Evolutionary conservation across 768 basidiomycete genomes (phyloP).

Genomic region (Tricholoma hemisulphureum): DNA sequence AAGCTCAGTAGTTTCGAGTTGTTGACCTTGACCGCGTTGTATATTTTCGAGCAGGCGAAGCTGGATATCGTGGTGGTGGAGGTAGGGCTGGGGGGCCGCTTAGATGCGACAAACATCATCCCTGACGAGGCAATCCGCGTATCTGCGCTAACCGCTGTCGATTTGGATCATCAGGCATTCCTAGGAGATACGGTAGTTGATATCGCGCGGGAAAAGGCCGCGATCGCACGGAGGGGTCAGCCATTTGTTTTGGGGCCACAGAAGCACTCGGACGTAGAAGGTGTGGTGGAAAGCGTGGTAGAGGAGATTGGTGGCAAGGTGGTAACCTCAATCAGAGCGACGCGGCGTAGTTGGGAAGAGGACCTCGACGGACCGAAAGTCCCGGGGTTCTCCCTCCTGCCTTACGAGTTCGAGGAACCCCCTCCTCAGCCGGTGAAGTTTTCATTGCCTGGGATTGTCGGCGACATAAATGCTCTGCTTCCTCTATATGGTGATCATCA

Average conservation of each 20-base stretch:
- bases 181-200: constrained; percentile 71
- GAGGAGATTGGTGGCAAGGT: constrained; percentile 42
- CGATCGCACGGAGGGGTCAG: constrained; percentile 63
- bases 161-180: constrained; percentile 91
- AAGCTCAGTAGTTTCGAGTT: constrained; percentile 78
- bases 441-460: constrained; percentile 41
- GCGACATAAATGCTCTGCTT: constrained; percentile 48
- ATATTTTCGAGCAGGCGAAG: constrained; percentile 63
- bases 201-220: constrained; percentile 83
- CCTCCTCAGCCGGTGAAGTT: constrained; percentile 43
- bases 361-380: constrained; percentile 32
- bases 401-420: constrained; percentile 33
- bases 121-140: constrained; percentile 65
- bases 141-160: constrained; percentile 83
- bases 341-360: constrained; percentile 33
- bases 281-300: constrained; percentile 44
- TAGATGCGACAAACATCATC: constrained; percentile 93
- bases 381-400: constrained; percentile 29
- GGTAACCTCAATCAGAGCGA: constrained; percentile 36
- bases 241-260: constrained; percentile 72
- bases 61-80: constrained; percentile 87
- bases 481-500: constrained; percentile 83
- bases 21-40: constrained; percentile 77
- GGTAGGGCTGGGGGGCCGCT: constrained; percentile 90
- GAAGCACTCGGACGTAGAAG: constrained; percentile 46